Base-by-base conservation (phyloP, 257 asterid species). In the Lantana camara region DNA sequence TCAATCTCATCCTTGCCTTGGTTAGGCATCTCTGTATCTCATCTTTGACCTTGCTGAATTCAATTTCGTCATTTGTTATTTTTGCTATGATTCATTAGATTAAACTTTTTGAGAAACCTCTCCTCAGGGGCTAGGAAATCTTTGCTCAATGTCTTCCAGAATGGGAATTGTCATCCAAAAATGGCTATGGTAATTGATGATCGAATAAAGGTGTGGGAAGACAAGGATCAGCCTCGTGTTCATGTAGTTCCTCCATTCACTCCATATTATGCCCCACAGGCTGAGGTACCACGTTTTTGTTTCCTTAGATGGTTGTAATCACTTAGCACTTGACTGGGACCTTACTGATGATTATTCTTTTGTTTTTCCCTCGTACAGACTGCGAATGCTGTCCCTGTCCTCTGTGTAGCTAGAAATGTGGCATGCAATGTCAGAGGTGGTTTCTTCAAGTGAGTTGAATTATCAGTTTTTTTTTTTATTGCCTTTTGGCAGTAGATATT, bases 111-210 rank as follows among this genome's bases (percentile, higher is more conserved):
- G 30, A 27, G 11, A 30, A 13, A 7, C 24, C 59, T 67, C 37
- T 60, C 65, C 32, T 16, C 57, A 94, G 99, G 97, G 72, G 85
- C 95, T 58, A 94, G 80, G 77, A 94, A 94, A 83, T 94, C 97
- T 20, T 76, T 94, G 83, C 86, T 83, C 63, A 81, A 75, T 70
- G 99, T 94, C 74, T 94, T 94, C 86, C 94, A 83, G 77, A 70
- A 70, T 79, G 97, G 97, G 27, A 83, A 63, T 65, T 90, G 99
- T 74, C 97, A 94, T 84, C 97, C 97, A 34, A 94, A 78, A 70
- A 84, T 94, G 96, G 92, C 99, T 24, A 90, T 94, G 99, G 99
- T 94, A 50, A 90, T 94, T 68, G 99, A 94, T 69, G 99, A 94
- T 71, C 96, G 99, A 48, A 57, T 86, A 68, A 88, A 86, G 77